Evolutionary conservation across 2,329 filamentous ascomycete species (phyloP).

Genomic region (Penicillium sp.): DNA sequence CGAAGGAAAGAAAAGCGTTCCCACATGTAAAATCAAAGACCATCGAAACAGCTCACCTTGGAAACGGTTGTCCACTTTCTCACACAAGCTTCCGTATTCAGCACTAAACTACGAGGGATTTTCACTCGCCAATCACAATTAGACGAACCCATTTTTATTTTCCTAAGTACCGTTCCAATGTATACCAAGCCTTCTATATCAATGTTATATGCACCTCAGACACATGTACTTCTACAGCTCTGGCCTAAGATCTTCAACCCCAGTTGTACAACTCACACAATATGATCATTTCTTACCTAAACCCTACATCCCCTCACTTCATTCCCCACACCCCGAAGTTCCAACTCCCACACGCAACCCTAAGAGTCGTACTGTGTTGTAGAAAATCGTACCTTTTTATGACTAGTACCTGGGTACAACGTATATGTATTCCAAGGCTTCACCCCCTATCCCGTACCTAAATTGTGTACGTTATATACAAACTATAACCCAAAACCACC

Average conservation of each 20-base stretch:
- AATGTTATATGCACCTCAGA: not conserved
- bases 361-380: not conserved
- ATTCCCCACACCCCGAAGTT: not conserved
- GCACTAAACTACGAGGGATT: conserved; percentile 10
- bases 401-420: too few relatives aligned
- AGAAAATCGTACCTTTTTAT: too few relatives aligned
- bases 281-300: not conserved
- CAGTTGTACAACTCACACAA: not conserved
- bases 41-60: too few relatives aligned
- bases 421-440: too few relatives aligned
- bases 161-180: not conserved
- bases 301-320: not conserved
- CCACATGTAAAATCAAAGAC: conserved; percentile 1
- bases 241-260: not conserved
- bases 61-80: conserved; percentile 1
- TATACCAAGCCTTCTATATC: not conserved
- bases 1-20: not conserved
- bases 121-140: conserved; percentile 9
- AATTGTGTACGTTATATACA: not conserved
- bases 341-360: too few relatives aligned
- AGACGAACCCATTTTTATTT: not conserved
- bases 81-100: conserved; percentile 9
- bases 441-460: not conserved
- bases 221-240: not conserved
- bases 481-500: not conserved